Percentiles rank a stretch among this genome's conserved stretches.
phyloP scores from a whole-genome alignment of 2,329 filamentous ascomycete species.

The Xylariaceae sp. region DNA sequence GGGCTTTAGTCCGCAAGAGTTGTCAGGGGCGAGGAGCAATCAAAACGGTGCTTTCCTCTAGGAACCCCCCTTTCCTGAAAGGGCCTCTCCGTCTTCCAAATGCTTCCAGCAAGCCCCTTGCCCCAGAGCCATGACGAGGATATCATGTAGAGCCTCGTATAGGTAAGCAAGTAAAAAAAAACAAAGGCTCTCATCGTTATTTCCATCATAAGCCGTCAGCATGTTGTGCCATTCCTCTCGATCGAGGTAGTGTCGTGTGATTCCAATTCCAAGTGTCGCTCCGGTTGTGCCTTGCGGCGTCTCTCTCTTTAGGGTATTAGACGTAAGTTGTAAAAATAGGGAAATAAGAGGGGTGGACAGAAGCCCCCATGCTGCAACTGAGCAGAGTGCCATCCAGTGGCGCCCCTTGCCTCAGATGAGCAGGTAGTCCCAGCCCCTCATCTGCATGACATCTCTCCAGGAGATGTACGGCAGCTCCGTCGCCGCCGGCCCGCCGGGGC shows the following conservation, averaged over 20 bases:
- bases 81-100: too few relatives aligned
- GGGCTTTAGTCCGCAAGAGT: constrained; percentile 14
- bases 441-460: constrained; percentile 91
- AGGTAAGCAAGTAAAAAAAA: constrained; percentile 20
- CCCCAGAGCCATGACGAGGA: constrained; percentile 16
- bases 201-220: constrained; percentile 22
- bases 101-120: constrained; percentile 12
- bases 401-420: constrained; percentile 70
- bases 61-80: constrained; percentile 7
- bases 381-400: constrained; percentile 19
- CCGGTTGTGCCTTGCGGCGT: constrained; percentile 26
- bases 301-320: constrained; percentile 24
- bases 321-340: constrained; percentile 14
- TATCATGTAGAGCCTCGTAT: constrained; percentile 21
- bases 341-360: constrained; percentile 11
- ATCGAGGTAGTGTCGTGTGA: constrained; percentile 17
- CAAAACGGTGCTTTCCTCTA: constrained; percentile 18
- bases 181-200: constrained; percentile 13
- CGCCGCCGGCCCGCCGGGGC: constrained; percentile 27
- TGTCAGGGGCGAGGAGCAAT: constrained; percentile 20
- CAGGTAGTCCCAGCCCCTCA: constrained; percentile 87
- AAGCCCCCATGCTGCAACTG: constrained; percentile 4
- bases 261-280: constrained; percentile 25
- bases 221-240: constrained; percentile 18
- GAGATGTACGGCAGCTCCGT: constrained; percentile 61